phyloP scores from a whole-genome alignment of 208 protist genomes.

The Trypanosoma rangeli region DNA sequence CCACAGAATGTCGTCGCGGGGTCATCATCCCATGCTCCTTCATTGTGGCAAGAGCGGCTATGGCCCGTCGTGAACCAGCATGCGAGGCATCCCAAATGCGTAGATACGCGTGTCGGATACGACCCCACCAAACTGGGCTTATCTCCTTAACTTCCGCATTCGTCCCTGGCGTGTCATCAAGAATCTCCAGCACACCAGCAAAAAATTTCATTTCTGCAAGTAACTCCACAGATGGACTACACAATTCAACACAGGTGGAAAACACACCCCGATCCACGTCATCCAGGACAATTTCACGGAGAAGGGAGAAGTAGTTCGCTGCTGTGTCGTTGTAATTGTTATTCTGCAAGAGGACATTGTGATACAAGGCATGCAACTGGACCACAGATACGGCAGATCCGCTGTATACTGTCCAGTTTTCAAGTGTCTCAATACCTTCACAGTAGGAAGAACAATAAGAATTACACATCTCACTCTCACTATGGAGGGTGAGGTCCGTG shows the following conservation, averaged over 20 bases:
- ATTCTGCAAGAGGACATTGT: conserved; percentile 14
- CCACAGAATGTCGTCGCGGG: conserved; percentile 41
- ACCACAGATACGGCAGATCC: conserved; percentile 17
- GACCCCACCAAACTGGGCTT: conserved; percentile 21
- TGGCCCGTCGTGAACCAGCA: conserved; percentile 50
- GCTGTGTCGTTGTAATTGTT: conserved; percentile 1
- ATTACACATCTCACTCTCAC: conserved; percentile 11
- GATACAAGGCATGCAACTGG: conserved; percentile 28
- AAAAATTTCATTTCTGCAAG: conserved; percentile 22
- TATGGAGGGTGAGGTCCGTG: neutral
- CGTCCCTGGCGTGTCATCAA: conserved; percentile 14
- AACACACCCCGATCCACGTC: conserved; percentile 30
- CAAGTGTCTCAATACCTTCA: conserved; percentile 13
- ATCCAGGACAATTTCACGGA: conserved; percentile 23
- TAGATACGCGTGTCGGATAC: conserved; percentile 11
- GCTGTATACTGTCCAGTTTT: conserved; percentile 12
- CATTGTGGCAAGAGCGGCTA: conserved; percentile 54
- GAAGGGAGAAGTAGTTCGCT: conserved; percentile 12
- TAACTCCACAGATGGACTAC: conserved; percentile 3
- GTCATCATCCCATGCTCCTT: conserved; percentile 64
- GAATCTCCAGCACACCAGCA: conserved; percentile 24
- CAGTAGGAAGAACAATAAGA: conserved; percentile 23
- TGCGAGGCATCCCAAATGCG: conserved; percentile 28
- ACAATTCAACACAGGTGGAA: conserved; percentile 22
- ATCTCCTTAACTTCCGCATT: neutral